phyloP scores from a whole-genome alignment of 345 rosid species.

The Heritiera littoralis region DNA sequence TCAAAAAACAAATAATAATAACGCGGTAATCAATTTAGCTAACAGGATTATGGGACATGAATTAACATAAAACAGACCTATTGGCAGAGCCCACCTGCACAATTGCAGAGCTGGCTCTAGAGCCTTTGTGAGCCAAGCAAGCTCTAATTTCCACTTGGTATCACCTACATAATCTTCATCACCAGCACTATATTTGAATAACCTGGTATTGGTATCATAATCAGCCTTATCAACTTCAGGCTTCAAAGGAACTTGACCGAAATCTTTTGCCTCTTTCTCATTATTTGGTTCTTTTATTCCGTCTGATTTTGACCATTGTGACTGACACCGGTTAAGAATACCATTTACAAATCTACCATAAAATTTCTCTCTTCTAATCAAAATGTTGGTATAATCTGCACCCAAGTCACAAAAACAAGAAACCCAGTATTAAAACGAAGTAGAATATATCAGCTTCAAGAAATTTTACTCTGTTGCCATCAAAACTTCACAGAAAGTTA shows the following conservation, averaged over 20 bases:
- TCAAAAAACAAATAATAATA: neutral
- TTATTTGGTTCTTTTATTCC: constrained; percentile 28
- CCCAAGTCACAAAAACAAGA: neutral
- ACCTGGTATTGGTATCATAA: constrained; percentile 32
- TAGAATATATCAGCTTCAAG: neutral
- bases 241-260: constrained; percentile 31
- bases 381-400: constrained; percentile 35
- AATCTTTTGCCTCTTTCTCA: constrained; percentile 31
- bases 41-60: constrained; percentile 10
- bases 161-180: constrained; percentile 40
- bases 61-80: constrained; percentile 50
- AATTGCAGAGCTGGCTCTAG: constrained; percentile 45
- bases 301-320: constrained; percentile 44
- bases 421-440: neutral
- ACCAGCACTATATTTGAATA: constrained; percentile 42
- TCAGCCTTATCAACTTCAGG: constrained; percentile 28
- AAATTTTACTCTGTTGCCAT: neutral
- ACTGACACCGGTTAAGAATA: constrained; percentile 46
- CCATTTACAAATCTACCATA: constrained; percentile 42
- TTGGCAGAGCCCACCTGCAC: constrained; percentile 72
- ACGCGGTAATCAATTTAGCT: neutral
- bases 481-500: neutral
- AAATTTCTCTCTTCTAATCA: constrained; percentile 37
- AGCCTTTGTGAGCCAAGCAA: constrained; percentile 81
- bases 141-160: constrained; percentile 66